A percentile compares a stretch with the other conserved stretches of the same genome.
Evolutionary conservation across 768 basidiomycete species (phyloP).

Genomic region (Mycena chlorophos): DNA sequence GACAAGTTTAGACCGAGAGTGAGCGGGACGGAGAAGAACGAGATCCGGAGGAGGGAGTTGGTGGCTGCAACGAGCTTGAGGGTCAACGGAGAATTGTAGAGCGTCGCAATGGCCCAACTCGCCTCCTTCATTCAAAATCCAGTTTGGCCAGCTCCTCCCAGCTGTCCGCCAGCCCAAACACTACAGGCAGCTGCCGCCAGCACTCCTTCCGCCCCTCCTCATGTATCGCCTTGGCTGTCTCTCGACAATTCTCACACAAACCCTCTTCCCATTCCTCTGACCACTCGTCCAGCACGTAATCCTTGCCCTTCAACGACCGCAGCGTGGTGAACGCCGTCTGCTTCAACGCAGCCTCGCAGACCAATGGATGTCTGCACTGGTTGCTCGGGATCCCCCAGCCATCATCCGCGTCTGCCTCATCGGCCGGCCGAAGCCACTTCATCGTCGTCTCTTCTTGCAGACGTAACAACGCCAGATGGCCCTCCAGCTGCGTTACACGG

Average conservation of each 20-base stretch:
- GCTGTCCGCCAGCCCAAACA: not conserved
- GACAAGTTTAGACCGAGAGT: slow-evolving; percentile 23
- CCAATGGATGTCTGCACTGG: not conserved
- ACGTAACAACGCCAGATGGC: not conserved
- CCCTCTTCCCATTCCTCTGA: not conserved
- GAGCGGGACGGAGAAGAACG: slow-evolving; percentile 31
- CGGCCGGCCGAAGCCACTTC: not conserved
- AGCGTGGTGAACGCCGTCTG: not conserved
- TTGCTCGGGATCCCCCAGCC: not conserved
- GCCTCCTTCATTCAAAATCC: not conserved
- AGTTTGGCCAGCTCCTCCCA: not conserved
- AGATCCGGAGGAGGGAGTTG: slow-evolving; percentile 23
- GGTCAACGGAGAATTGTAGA: not conserved
- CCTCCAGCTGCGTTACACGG: not conserved
- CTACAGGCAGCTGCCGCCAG: not conserved
- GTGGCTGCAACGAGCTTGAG: not conserved
- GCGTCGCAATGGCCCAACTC: too few species aligned
- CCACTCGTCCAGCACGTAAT: not conserved
- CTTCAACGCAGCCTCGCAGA: not conserved
- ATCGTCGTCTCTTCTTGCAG: not conserved
- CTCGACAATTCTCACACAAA: not conserved
- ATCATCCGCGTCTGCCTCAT: not conserved
- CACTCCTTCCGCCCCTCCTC: not conserved
- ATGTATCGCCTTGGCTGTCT: not conserved
- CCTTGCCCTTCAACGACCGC: not conserved